A percentile compares a stretch with the other conserved stretches of the same genome.
Conservation (phyloP, 2,329 filamentous ascomycete genomes). For the Lecanicillium sp. region DNA sequence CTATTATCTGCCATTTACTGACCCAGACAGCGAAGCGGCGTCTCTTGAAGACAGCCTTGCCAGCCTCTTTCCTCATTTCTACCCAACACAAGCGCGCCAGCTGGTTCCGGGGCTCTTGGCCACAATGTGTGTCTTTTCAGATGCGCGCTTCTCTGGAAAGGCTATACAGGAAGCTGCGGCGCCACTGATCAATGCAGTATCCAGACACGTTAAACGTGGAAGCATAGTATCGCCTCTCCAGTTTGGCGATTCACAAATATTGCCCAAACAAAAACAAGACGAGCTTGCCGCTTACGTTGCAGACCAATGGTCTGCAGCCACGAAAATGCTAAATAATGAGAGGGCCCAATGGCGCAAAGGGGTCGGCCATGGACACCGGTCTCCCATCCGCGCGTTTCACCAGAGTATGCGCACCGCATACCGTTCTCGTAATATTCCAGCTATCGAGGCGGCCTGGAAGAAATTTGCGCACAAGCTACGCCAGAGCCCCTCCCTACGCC, state of each 20-base stretch:
- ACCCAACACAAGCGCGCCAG: conserved; percentile 13
- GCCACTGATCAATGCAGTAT: conserved; percentile 21
- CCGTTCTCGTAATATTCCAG: conserved; percentile 18
- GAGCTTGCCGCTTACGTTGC: conserved; percentile 18
- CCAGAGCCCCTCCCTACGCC: conserved; percentile 15
- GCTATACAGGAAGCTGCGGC: conserved; percentile 13
- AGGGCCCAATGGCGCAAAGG: conserved; percentile 15
- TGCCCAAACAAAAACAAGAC: conserved; percentile 10
- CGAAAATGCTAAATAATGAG: conserved; percentile 15
- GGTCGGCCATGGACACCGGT: not conserved
- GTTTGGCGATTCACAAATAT: not conserved
- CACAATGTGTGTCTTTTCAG: conserved; percentile 22
- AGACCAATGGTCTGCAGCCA: conserved; percentile 19
- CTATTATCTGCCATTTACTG: too few species aligned
- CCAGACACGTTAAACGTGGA: not conserved
- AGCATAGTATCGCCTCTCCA: too few species aligned
- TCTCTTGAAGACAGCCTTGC: conserved; percentile 10
- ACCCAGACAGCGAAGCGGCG: too few species aligned
- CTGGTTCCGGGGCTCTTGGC: conserved; percentile 24
- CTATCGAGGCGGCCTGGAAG: conserved; percentile 23
- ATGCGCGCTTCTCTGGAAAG: conserved; percentile 13
- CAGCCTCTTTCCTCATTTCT: conserved; percentile 23
- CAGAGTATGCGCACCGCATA: conserved; percentile 22
- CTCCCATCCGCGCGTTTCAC: conserved; percentile 15
- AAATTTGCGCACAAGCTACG: conserved; percentile 19